phyloP scores from a whole-genome alignment of 805 yeast species.

The Cyberlindnera nakhonratchasimensis region DNA sequence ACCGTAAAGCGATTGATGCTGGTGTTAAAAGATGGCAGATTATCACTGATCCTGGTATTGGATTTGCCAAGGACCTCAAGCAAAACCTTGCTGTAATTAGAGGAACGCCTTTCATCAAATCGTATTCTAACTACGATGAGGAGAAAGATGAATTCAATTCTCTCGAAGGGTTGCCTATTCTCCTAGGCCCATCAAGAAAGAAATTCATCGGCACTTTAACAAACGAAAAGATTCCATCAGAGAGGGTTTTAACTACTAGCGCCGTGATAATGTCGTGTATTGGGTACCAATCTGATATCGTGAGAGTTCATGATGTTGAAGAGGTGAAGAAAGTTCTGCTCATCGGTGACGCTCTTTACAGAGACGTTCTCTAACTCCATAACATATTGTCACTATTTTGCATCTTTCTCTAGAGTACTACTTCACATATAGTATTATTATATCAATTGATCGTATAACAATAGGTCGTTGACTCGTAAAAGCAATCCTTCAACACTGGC shows the following conservation, averaged over 20 bases:
- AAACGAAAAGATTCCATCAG: conserved; percentile 48
- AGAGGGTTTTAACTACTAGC: conserved; percentile 74
- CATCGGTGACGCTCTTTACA: conserved; percentile 74
- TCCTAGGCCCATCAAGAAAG: conserved; percentile 89
- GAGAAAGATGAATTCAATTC: conserved; percentile 18
- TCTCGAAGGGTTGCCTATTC: conserved; percentile 48
- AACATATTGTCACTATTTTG: not conserved
- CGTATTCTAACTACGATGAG: conserved; percentile 41
- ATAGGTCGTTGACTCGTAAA: conserved; percentile 4
- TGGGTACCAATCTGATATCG: conserved; percentile 71
- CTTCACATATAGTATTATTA: not conserved
- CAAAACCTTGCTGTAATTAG: conserved; percentile 70
- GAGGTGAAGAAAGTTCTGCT: conserved; percentile 51
- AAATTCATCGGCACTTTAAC: conserved; percentile 77
- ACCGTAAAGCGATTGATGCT: conserved; percentile 49
- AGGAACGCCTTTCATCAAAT: conserved; percentile 43
- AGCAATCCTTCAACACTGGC: conserved; percentile 3
- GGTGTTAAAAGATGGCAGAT: conserved; percentile 90
- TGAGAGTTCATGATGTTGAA: conserved; percentile 82
- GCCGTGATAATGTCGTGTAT: conserved; percentile 73
- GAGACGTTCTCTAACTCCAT: conserved; percentile 23
- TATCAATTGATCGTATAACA: conserved; percentile 4
- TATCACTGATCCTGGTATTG: conserved; percentile 91
- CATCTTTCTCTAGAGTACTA: too few relatives aligned
- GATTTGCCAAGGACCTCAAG: conserved; percentile 80